Evolutionary conservation across 2,329 filamentous ascomycete species (phyloP).

Genomic region (Sporothrix schenckii): DNA sequence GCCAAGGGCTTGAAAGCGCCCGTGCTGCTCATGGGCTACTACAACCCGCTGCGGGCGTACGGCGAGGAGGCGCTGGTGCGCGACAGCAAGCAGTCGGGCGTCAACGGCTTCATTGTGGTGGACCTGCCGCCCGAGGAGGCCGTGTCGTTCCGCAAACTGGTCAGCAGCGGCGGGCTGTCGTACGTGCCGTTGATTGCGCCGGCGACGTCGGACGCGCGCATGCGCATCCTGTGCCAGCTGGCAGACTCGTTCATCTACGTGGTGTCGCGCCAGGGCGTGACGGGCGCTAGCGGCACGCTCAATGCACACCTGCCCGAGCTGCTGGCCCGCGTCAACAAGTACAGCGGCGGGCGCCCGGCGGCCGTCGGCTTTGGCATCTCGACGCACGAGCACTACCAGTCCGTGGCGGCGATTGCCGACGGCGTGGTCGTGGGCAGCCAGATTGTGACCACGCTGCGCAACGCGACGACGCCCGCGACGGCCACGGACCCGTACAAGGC

Average conservation of each 20-base stretch:
- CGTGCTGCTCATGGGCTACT: slow-evolving; percentile 97
- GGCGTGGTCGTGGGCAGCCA: slow-evolving; percentile 97
- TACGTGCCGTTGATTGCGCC: slow-evolving; percentile 98
- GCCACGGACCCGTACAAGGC: slow-evolving; percentile 60
- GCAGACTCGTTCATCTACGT: slow-evolving; percentile 99
- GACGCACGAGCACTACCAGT: slow-evolving; percentile 89
- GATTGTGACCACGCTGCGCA: slow-evolving; percentile 79
- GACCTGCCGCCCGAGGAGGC: slow-evolving; percentile 96
- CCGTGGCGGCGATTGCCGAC: slow-evolving; percentile 80
- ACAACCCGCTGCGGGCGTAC: slow-evolving; percentile 92
- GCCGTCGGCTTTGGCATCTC: slow-evolving; percentile 96
- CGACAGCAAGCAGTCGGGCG: slow-evolving; percentile 80
- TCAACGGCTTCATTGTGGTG: slow-evolving; percentile 97
- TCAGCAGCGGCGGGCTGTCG: slow-evolving; percentile 78
- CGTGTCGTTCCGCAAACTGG: slow-evolving; percentile 84
- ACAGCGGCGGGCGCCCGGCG: slow-evolving; percentile 85
- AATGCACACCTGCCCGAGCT: slow-evolving; percentile 81
- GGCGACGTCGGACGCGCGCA: slow-evolving; percentile 85
- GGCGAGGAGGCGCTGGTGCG: slow-evolving; percentile 86
- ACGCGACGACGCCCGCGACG: slow-evolving; percentile 48
- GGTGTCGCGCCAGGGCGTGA: slow-evolving; percentile 95
- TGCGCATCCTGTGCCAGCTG: slow-evolving; percentile 94
- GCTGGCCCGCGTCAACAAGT: slow-evolving; percentile 82
- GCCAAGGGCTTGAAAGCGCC: slow-evolving; percentile 76
- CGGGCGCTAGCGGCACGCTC: slow-evolving; percentile 81